Evolutionary conservation across 2,329 filamentous ascomycete genomes (phyloP).

Genomic region (Cladophialophora exuberans): DNA sequence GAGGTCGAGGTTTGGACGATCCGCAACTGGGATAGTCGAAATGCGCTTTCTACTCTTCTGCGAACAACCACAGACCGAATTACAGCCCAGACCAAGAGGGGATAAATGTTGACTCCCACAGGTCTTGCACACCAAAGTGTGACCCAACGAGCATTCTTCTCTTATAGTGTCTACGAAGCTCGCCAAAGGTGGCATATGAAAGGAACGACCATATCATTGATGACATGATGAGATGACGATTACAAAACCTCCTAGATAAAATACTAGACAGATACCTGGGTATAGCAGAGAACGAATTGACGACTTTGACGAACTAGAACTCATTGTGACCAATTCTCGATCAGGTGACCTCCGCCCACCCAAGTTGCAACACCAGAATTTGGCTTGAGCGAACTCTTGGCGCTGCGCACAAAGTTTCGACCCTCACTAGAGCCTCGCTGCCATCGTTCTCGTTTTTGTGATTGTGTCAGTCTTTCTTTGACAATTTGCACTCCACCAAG

Average conservation of each 20-base stretch:
- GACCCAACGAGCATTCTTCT: neutral
- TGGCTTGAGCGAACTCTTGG: slow-evolving; percentile 3
- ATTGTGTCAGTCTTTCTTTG: neutral
- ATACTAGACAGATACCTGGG: neutral
- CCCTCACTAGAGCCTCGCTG: too few species aligned
- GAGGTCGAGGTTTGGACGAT: slow-evolving; percentile 33
- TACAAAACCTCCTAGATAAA: slow-evolving; percentile 2
- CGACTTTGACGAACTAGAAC: neutral
- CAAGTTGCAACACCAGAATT: neutral
- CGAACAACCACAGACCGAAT: slow-evolving; percentile 30
- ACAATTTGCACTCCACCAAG: neutral
- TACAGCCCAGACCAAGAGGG: neutral
- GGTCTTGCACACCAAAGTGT: neutral
- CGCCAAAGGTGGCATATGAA: too few species aligned
- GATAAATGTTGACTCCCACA: neutral
- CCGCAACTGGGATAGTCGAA: slow-evolving; percentile 33
- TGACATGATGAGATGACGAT: slow-evolving; percentile 8
- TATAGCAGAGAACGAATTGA: neutral
- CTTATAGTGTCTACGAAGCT: neutral
- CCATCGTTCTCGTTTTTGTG: too few species aligned
- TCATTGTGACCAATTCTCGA: neutral
- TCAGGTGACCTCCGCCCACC: neutral
- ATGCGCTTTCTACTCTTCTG: slow-evolving; percentile 31
- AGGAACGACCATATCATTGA: slow-evolving; percentile 8
- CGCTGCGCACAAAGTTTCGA: neutral